Conservation (phyloP, 352 stramenopile genomes). For the Phytophthora boehmeriae region DNA sequence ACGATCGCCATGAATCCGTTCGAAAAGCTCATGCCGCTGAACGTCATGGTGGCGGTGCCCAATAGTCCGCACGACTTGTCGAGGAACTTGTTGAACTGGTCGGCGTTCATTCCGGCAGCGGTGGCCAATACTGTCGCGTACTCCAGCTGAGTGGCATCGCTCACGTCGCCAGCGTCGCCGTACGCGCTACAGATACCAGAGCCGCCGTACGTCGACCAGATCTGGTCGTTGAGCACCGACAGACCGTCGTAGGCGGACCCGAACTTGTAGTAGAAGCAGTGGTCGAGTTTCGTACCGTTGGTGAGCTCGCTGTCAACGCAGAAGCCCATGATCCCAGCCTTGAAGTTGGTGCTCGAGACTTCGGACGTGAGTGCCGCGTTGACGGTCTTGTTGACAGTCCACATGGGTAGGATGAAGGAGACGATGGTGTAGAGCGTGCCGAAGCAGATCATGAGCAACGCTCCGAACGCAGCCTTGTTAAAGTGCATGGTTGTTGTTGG, state of each 20-base stretch:
- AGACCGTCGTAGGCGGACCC: slow-evolving; percentile 41
- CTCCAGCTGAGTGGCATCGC: slow-evolving; percentile 16
- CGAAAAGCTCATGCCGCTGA: slow-evolving; percentile 35
- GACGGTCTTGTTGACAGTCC: slow-evolving; percentile 1
- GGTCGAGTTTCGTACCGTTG: slow-evolving; percentile 43
- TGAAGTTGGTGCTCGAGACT: neutral
- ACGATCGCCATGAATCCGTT: slow-evolving; percentile 44
- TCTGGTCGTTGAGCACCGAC: slow-evolving; percentile 20
- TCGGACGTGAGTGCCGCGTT: neutral
- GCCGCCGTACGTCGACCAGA: too few relatives aligned
- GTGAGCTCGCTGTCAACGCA: slow-evolving; percentile 39
- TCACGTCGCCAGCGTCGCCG: too few relatives aligned
- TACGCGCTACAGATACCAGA: too few relatives aligned
- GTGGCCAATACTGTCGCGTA: slow-evolving; percentile 38
- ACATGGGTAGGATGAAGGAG: neutral
- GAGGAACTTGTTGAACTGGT: slow-evolving; percentile 52
- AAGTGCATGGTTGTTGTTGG: neutral
- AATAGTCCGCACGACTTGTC: slow-evolving; percentile 46
- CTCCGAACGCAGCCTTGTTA: neutral
- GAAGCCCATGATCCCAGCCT: slow-evolving; percentile 1
- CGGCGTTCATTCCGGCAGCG: slow-evolving; percentile 41
- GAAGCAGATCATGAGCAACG: neutral
- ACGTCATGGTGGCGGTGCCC: slow-evolving; percentile 42
- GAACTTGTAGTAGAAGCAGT: slow-evolving; percentile 63
- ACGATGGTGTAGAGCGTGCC: neutral